phyloP scores from a whole-genome alignment of 345 rosid species.

The Lepidium didymum region DNA sequence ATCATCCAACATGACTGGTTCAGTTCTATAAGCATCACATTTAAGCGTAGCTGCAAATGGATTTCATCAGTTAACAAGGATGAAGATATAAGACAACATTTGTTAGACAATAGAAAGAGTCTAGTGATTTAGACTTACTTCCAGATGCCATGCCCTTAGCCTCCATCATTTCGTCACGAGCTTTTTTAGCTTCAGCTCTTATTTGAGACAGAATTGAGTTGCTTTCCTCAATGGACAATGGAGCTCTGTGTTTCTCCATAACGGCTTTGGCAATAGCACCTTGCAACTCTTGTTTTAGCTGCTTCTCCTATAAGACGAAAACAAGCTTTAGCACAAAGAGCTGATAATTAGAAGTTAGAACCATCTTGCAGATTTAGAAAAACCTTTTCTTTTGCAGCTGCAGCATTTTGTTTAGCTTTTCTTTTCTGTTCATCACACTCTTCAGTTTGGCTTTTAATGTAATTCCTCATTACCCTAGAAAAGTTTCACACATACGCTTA shows the following conservation, averaged over 20 bases:
- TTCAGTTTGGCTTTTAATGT: neutral
- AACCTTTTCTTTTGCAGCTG: constrained; percentile 34
- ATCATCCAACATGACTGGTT: constrained; percentile 37
- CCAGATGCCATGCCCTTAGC: constrained; percentile 32
- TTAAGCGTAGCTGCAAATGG: constrained; percentile 32
- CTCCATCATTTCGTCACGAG: constrained; percentile 47
- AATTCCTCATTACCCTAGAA: neutral
- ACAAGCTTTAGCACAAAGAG: neutral
- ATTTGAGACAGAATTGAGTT: constrained; percentile 41
- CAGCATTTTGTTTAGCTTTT: constrained; percentile 7
- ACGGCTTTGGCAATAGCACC: constrained; percentile 56
- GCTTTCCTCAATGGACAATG: constrained; percentile 52
- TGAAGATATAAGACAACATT: neutral
- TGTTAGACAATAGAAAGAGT: neutral
- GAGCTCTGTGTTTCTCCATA: constrained; percentile 44
- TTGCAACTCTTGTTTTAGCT: constrained; percentile 46
- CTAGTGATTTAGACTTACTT: constrained; percentile 34
- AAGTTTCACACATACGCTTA: neutral
- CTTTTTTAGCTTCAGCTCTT: constrained; percentile 52
- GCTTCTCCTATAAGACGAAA: constrained; percentile 42
- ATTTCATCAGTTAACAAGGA: neutral
- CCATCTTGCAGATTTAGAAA: neutral
- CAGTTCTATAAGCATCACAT: constrained; percentile 71
- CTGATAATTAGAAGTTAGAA: neutral
- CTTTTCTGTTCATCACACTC: neutral